Percentiles rank a stretch among this genome's conserved stretches.
phyloP scores from a whole-genome alignment of 2,329 filamentous ascomycete genomes.

The Monilinia vaccinii-corymbosi region DNA sequence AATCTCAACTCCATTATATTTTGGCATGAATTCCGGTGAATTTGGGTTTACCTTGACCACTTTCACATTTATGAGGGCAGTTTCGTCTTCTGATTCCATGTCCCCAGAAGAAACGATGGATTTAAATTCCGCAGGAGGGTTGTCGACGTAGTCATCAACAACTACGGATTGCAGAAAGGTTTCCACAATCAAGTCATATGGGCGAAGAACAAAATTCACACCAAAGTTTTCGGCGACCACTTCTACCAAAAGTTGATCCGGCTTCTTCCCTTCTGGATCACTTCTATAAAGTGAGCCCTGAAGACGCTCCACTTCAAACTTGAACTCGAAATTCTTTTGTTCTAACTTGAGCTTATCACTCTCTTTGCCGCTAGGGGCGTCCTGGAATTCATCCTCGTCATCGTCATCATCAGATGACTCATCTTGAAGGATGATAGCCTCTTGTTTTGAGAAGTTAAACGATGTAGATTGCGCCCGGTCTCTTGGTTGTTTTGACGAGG shows the following conservation, averaged over 20 bases:
- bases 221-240: conserved; percentile 83
- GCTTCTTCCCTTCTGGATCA: conserved; percentile 65
- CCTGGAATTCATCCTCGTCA: conserved; percentile 56
- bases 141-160: conserved; percentile 88
- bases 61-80: conserved; percentile 77
- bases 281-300: conserved; percentile 88
- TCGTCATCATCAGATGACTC: conserved; percentile 46
- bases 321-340: conserved; percentile 90
- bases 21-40: conserved; percentile 86
- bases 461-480: conserved; percentile 57
- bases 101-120: conserved; percentile 87
- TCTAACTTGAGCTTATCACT: conserved; percentile 61
- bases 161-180: conserved; percentile 79
- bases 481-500: conserved; percentile 35
- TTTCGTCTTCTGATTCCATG: conserved; percentile 63
- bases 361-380: conserved; percentile 49
- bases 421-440: conserved; percentile 66
- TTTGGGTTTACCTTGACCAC: conserved; percentile 82
- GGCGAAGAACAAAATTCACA: conserved; percentile 77
- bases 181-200: conserved; percentile 89
- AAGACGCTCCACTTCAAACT: conserved; percentile 88
- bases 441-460: conserved; percentile 63
- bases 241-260: conserved; percentile 79
- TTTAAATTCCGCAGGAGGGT: conserved; percentile 85
- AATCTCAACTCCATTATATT: conserved; percentile 87